These are phyloP conservation scores for Cordia subcordata DNA, from an alignment of 257 asterid species.

Conservation along the genomic window DNA sequence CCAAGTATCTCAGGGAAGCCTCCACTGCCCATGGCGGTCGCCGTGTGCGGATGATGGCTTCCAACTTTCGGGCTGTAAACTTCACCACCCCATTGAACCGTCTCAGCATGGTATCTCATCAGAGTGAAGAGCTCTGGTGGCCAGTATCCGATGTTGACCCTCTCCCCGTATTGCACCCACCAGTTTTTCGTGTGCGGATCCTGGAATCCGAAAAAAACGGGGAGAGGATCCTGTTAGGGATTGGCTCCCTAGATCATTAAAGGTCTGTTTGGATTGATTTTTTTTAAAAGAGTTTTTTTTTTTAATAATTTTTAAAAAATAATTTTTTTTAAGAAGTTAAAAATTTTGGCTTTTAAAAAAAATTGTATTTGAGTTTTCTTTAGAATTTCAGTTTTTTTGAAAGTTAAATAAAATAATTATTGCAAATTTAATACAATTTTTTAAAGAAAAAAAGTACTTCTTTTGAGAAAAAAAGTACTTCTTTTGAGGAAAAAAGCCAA, in stretches of 20 bases:
- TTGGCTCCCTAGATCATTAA: not conserved
- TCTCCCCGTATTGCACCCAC: conserved; percentile 65
- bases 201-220: conserved; percentile 15
- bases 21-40: conserved; percentile 62
- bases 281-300: too few relatives aligned
- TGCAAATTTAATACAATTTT: too few relatives aligned
- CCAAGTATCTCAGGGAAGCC: conserved; percentile 17
- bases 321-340: too few relatives aligned
- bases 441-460: too few relatives aligned
- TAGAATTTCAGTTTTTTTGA: too few relatives aligned
- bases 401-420: too few relatives aligned
- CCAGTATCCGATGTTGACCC: conserved; percentile 54
- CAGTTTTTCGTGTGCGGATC: conserved; percentile 44
- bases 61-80: conserved; percentile 58
- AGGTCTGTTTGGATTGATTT: too few relatives aligned
- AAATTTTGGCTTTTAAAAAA: too few relatives aligned
- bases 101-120: conserved; percentile 27
- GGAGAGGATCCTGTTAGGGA: not conserved
- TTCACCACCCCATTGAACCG: conserved; percentile 78
- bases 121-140: conserved; percentile 35
- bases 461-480: too few relatives aligned
- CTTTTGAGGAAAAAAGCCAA: too few relatives aligned
- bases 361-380: too few relatives aligned
- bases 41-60: conserved; percentile 36
- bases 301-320: too few relatives aligned